Base-by-base conservation (phyloP, 192 early-diverging fungal genomes). In the Coemansia sp. region DNA sequence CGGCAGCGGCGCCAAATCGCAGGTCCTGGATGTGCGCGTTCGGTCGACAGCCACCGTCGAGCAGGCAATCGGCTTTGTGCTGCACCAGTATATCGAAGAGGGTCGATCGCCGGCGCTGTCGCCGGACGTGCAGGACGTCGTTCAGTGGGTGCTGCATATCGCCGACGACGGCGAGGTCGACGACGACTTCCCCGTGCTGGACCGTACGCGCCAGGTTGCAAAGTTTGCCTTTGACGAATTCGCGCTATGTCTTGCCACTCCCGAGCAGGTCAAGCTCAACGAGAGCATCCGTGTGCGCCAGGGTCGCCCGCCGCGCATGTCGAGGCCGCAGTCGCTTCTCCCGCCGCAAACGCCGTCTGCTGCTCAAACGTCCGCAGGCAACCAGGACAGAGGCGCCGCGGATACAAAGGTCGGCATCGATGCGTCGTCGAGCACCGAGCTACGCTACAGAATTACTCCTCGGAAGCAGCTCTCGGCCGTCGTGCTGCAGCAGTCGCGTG, bases 151-250 rank as follows among this genome's bases (percentile, higher is more conserved):
- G 19, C 74, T 99, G 68, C 82, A 92, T 36, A 97, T 99, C 67
- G 93, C 90, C 0, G 95, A 97, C 64, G 97, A 97, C 78, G 97
- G 97, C 20, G 87, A 87, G 36, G 88, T 99, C 34, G 97, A 99
- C 65, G 94, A 97, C 32, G 94, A 99, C 73, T 89, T 99, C 69
- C 95, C 95, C 35, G 97, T 92, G 10, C 82, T 96, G 60, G 97
- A 99, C 60, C 86, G 94, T 62, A 87, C 86, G 11, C 71, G 91
- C 16, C 91, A 87, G 57, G 94, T 98, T 60, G 83, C 90, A 22
- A 86, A 88, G 56, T 92, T 94, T 68, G 85, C 86, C 0, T 94
- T 92, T 78, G 90, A 96, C 71, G 89, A 91, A 64, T 94, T 97
- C 87, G 95, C 93, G 27, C 68, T 99, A 25, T 93, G 89, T 61